Conservation (phyloP, 2,329 filamentous ascomycete species). For the Pyrenophora tritici-repentis region DNA sequence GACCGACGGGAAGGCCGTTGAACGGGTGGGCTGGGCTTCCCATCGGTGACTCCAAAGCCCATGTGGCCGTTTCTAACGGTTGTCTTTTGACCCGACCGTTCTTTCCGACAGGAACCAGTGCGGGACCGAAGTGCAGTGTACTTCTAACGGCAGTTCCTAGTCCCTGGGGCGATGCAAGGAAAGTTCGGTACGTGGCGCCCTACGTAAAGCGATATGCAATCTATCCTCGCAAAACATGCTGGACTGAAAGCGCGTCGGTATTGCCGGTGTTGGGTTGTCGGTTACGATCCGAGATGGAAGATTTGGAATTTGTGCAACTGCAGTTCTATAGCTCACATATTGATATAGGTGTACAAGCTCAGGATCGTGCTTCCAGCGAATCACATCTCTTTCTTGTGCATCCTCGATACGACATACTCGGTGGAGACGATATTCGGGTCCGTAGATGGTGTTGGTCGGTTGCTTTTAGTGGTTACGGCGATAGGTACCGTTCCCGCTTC, state of each 20-base stretch:
- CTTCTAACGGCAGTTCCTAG: not conserved
- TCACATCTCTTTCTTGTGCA: not conserved
- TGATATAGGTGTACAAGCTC: not conserved
- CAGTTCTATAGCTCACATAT: not conserved
- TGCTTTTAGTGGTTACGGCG: not conserved
- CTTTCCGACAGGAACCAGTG: not conserved
- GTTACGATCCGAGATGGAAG: not conserved
- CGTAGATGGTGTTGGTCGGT: not conserved
- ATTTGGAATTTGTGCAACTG: not conserved
- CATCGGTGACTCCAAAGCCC: too few relatives aligned
- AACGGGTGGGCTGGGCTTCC: not conserved
- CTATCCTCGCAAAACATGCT: slow-evolving; percentile 6
- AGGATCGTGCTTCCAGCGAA: not conserved
- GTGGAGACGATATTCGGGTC: not conserved
- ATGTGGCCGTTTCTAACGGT: too few relatives aligned
- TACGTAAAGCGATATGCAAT: not conserved
- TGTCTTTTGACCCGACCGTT: too few relatives aligned
- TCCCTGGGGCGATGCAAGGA: not conserved
- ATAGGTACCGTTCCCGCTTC: not conserved
- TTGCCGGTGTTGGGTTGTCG: not conserved
- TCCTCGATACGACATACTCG: not conserved
- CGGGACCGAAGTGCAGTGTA: not conserved
- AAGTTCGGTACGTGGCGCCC: not conserved
- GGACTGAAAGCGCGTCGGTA: not conserved
- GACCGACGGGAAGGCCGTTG: slow-evolving; percentile 1